Base-by-base conservation (phyloP, 202 grass and related monocot genomes). In the Dendrocalamus latiflorus region DNA sequence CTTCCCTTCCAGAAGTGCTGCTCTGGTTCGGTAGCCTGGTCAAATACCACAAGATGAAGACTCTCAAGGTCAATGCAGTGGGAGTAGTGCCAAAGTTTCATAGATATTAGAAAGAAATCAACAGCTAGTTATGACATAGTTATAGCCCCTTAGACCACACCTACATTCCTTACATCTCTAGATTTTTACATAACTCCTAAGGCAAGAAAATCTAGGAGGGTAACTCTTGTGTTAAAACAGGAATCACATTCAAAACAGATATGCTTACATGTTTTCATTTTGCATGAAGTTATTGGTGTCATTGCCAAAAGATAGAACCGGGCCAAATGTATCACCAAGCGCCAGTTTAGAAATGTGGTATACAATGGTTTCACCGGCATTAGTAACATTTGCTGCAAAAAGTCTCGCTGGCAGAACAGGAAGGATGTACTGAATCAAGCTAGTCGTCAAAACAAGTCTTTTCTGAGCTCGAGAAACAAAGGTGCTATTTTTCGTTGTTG, bases 391-490 rank as follows among this genome's bases (percentile, higher is more conserved):
- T 86, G 74, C n/a, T 14, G 51, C 67, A 79, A 90, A 61, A 74
- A 83, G 68, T 47, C 51, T 86, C 15, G 53, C 34, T 86, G 88
- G 53, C 26, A 74, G 68, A 83, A 62, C 84, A 86, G 88, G 88
- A 83, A 90, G 74, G 55, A 86, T 72, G 44, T 17, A 24, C 68
- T 90, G 68, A 44, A 90, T 83, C 68, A 90, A 39, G 50, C 51
- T 75, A 68, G 84, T 90, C 0, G 79, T 90, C 47, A 83, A 69
- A 78, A 4, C 38, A 83, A 90, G 84, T 68, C 88, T 86, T 69
- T 73, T 68, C 20, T 9, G 74, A 79, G 88, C 88, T 56, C 2
- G 79, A 74, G 51, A 68, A 33, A 48, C 43, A 25, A 38, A 61
- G 61, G 24, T 68, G 24, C 59, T 79, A 22, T 57, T 47, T 74